Conservation (phyloP, 306 rosid species). For the Glycine soja region DNA sequence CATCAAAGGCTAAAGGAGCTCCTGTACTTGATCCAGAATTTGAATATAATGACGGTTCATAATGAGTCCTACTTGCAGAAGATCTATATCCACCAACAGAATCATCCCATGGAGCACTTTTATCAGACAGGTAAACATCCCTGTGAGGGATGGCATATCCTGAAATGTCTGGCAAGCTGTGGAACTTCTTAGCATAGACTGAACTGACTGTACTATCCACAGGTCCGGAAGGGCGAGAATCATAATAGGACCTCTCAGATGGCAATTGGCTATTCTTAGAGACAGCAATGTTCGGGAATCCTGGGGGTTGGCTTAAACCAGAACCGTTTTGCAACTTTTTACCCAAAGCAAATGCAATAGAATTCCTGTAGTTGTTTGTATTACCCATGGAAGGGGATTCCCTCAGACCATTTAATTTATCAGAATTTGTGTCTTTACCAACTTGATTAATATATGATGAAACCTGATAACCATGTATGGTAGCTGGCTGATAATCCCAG, state of each 20-base stretch:
- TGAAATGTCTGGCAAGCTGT: slow-evolving; percentile 85
- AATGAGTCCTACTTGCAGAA: slow-evolving; percentile 49
- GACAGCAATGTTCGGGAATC: slow-evolving; percentile 58
- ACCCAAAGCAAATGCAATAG: slow-evolving; percentile 68
- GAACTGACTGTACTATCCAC: slow-evolving; percentile 58
- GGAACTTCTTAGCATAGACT: slow-evolving; percentile 82
- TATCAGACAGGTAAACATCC: slow-evolving; percentile 59
- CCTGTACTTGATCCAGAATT: slow-evolving; percentile 62
- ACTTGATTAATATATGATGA: slow-evolving; percentile 64
- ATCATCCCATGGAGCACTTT: slow-evolving; percentile 63
- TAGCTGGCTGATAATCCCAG: slow-evolving; percentile 86
- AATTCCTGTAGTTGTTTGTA: slow-evolving; percentile 64
- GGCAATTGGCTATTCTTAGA: slow-evolving; percentile 62
- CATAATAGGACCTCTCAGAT: slow-evolving; percentile 67
- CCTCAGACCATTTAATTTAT: slow-evolving; percentile 61
- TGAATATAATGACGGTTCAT: slow-evolving; percentile 57
- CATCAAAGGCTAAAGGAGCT: slow-evolving; percentile 78
- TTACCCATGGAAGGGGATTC: slow-evolving; percentile 57
- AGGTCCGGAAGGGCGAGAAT: slow-evolving; percentile 56
- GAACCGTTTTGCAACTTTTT: slow-evolving; percentile 72
- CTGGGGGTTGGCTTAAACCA: slow-evolving; percentile 65
- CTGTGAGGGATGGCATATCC: slow-evolving; percentile 61
- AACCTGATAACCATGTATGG: slow-evolving; percentile 77
- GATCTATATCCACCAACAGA: slow-evolving; percentile 68
- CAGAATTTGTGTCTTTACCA: slow-evolving; percentile 61